These are phyloP conservation scores for Pythium biforme DNA, from an alignment of 352 stramenopile genomes.

Conservation along the genomic window DNA sequence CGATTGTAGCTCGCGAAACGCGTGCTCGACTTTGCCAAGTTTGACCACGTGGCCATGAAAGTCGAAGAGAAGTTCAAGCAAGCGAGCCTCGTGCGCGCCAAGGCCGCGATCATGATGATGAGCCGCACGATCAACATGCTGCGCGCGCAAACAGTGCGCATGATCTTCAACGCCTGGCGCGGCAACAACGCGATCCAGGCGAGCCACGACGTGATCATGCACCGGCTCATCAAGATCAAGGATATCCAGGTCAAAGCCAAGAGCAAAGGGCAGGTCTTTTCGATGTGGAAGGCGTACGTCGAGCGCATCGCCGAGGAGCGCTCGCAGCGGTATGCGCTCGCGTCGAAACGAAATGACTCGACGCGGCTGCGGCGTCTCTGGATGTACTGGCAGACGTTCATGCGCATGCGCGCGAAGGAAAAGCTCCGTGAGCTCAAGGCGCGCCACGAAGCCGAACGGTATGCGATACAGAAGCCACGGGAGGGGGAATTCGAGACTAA, in stretches of 20 bases:
- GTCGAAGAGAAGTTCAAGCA: conserved; percentile 76
- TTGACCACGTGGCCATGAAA: conserved; percentile 73
- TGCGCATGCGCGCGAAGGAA: conserved; percentile 50
- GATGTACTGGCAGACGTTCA: conserved; percentile 51
- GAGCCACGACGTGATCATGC: conserved; percentile 53
- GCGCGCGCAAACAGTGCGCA: conserved; percentile 63
- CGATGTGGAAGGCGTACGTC: conserved; percentile 59
- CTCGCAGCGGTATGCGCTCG: conserved; percentile 55
- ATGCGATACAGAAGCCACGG: not conserved
- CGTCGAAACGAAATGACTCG: conserved; percentile 52
- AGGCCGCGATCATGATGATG: conserved; percentile 83
- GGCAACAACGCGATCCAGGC: conserved; percentile 49
- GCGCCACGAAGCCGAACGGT: conserved; percentile 45
- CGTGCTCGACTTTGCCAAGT: conserved; percentile 77
- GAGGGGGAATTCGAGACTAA: not conserved
- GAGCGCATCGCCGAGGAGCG: conserved; percentile 55
- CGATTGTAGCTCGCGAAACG: conserved; percentile 60
- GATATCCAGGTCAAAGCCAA: conserved; percentile 52
- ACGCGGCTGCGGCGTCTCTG: conserved; percentile 43
- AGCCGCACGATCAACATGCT: conserved; percentile 56
- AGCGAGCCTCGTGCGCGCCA: conserved; percentile 69
- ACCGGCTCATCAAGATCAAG: conserved; percentile 65
- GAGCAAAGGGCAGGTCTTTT: conserved; percentile 46
- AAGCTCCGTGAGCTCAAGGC: conserved; percentile 50
- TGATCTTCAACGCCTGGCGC: conserved; percentile 78